Base-by-base conservation (phyloP, 306 rosid species). In the Quercus bicolor region DNA sequence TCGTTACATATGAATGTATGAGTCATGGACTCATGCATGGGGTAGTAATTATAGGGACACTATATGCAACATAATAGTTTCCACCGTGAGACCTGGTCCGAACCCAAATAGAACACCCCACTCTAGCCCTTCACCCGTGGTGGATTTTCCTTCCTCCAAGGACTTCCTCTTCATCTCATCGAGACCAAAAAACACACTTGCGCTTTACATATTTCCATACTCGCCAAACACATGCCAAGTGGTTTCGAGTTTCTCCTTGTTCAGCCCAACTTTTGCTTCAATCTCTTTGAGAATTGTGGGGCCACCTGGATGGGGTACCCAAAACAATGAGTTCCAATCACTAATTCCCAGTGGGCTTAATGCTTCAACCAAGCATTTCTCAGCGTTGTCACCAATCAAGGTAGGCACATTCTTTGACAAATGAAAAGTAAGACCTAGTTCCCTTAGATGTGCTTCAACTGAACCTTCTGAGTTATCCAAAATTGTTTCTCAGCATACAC, bases 391-490 rank as follows among this genome's bases (percentile, higher is more conserved):
- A 8, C 62, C 51, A 18, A 76, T 65, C 19, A 53, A 52, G 15
- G 28, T 51, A 4, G 73, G 79, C 12, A 15, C 4, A 9, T 51
- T n/a, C 31, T 6, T n/a, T 16, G 72, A 65, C 11, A 76, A 33
- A 51, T 76, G 33, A 24, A 43, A 43, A 4, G 29, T 0, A 0
- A 65, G 6, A 19, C 73, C 65, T 21, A 51, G 19, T 76, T 64
- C 73, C 0, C 51, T 0, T n/a, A 84, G 15, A 8, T 56, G 74
- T 1, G 52, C 72, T 18, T 23, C 40, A 0, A 76, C 28, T 1
- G 84, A 84, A 3, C 77, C 74, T 7, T 72, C 76, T 0, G 72
- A 51, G 51, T 79, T 72, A 1, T 78, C 84, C 10, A 84, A 12
- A 19, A 84, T 45, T 3, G 81, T 76, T 55, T 84, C 81, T 0